Percentiles rank a stretch among this genome's conserved stretches.
These are phyloP conservation scores for Penicillium concentricum DNA, from an alignment of 2,329 filamentous ascomycete genomes.

Conservation along the genomic window DNA sequence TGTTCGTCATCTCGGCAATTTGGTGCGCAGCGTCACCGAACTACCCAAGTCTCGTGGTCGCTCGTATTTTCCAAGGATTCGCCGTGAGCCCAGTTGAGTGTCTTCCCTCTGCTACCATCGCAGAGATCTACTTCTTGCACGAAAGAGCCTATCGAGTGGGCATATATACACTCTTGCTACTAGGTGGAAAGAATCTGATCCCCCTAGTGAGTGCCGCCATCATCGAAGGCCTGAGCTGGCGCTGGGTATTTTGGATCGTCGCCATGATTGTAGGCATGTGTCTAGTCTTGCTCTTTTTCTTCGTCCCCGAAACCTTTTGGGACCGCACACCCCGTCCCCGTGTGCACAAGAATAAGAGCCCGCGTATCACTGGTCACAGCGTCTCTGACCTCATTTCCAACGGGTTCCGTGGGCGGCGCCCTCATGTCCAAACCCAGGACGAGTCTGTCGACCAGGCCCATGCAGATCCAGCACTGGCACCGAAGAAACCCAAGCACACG, in stretches of 20 bases:
- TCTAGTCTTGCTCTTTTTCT: conserved; percentile 74
- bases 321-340: conserved; percentile 69
- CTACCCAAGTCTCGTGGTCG: conserved; percentile 75
- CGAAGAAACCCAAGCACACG: conserved; percentile 37
- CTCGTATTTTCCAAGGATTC: conserved; percentile 82
- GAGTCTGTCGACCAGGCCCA: conserved; percentile 10
- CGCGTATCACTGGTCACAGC: conserved; percentile 31
- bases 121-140: conserved; percentile 94
- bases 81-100: conserved; percentile 89
- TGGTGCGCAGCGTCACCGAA: conserved; percentile 86
- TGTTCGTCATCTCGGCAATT: conserved; percentile 74
- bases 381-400: conserved; percentile 39
- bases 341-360: conserved; percentile 37
- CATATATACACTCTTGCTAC: conserved; percentile 83
- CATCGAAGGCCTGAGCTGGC: conserved; percentile 75
- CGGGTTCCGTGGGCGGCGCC: conserved; percentile 36
- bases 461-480: conserved; percentile 9
- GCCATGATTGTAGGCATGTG: conserved; percentile 75
- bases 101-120: conserved; percentile 87
- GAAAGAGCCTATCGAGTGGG: conserved; percentile 90
- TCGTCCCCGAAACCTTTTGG: conserved; percentile 96
- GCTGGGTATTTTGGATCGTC: conserved; percentile 90
- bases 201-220: conserved; percentile 83
- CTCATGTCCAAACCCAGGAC: conserved; percentile 21
- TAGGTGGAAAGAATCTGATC: conserved; percentile 88